Conservation (phyloP, 1,284 basidiomycete species). For the Heterobasidion occidentale region DNA sequence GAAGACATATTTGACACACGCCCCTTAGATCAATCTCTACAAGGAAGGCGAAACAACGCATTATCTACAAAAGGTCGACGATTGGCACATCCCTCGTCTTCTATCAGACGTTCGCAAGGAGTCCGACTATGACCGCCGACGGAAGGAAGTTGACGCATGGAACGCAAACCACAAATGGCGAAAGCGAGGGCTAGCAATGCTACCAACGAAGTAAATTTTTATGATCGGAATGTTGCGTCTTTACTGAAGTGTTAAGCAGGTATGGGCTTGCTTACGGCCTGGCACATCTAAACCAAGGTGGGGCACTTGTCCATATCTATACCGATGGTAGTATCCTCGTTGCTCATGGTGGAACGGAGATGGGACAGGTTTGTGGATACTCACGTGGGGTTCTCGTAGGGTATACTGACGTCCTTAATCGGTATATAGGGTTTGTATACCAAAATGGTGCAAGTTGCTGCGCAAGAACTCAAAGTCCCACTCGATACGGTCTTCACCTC, state of each 20-base stretch:
- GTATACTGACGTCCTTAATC: neutral
- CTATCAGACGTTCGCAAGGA: neutral
- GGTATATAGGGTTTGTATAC: neutral
- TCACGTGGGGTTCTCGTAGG: neutral
- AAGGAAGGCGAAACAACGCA: neutral
- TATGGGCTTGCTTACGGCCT: neutral
- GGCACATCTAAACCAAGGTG: neutral
- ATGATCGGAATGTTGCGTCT: neutral
- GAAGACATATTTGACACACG: neutral
- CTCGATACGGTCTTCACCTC: neutral
- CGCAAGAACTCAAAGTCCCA: neutral
- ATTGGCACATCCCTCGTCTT: neutral
- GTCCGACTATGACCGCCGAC: neutral
- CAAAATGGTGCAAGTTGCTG: neutral
- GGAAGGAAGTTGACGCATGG: neutral
- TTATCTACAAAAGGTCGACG: neutral
- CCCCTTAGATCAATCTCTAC: neutral
- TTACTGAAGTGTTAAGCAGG: neutral
- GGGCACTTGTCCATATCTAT: neutral
- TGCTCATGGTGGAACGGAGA: neutral
- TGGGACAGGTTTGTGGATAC: neutral
- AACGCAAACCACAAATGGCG: neutral
- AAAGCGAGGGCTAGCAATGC: neutral
- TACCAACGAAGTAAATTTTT: neutral
- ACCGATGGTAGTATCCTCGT: neutral